Percentiles rank a stretch among this genome's conserved stretches.
These are phyloP conservation scores for Fonsecaea monophora DNA, from an alignment of 2,329 filamentous ascomycete species.

Conservation along the genomic window DNA sequence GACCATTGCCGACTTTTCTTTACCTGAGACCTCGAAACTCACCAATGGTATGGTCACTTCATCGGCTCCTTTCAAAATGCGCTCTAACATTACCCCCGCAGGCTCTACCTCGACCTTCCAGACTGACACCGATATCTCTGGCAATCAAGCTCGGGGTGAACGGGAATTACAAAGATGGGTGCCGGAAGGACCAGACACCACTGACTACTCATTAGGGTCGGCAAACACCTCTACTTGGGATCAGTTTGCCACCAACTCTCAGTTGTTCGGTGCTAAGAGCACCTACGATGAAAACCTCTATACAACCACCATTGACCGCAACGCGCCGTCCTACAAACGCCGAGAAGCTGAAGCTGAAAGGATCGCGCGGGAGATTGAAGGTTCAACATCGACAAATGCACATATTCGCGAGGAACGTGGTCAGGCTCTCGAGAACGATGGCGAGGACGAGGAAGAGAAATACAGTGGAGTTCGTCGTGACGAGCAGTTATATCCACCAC, in stretches of 20 bases:
- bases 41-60: slow-evolving; percentile 61
- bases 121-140: slow-evolving; percentile 88
- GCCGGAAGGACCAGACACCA: slow-evolving; percentile 66
- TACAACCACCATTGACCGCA: slow-evolving; percentile 87
- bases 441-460: slow-evolving; percentile 88
- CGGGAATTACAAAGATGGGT: slow-evolving; percentile 83
- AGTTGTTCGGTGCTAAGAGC: slow-evolving; percentile 83
- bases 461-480: slow-evolving; percentile 92
- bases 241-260: slow-evolving; percentile 90
- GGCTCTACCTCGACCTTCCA: slow-evolving; percentile 74
- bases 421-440: slow-evolving; percentile 68
- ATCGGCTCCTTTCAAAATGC: neutral
- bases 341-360: slow-evolving; percentile 78
- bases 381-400: slow-evolving; percentile 72
- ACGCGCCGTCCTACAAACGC: slow-evolving; percentile 79
- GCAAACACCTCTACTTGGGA: slow-evolving; percentile 72
- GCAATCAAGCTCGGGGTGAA: slow-evolving; percentile 71
- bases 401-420: slow-evolving; percentile 92
- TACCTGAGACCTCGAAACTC: slow-evolving; percentile 59
- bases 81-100: slow-evolving; percentile 46
- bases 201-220: slow-evolving; percentile 75
- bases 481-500: slow-evolving; percentile 63
- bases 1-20: slow-evolving; percentile 60
- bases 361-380: slow-evolving; percentile 89
- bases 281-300: slow-evolving; percentile 96